Conservation (phyloP, 352 stramenopile species). For the Pythium sp. region DNA sequence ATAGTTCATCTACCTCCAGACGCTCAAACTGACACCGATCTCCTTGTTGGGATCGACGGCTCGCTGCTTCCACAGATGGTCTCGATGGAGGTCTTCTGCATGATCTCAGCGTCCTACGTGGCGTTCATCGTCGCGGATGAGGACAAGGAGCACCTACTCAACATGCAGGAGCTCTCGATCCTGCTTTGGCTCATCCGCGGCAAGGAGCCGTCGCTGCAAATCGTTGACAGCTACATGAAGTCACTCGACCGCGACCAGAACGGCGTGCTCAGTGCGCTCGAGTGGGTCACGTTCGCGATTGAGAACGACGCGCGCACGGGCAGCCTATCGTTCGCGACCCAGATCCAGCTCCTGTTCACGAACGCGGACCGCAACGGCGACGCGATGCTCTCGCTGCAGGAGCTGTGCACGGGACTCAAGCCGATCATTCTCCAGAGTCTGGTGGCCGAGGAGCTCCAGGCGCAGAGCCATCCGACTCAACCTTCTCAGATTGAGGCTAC, state of each 20-base stretch:
- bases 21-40: not conserved
- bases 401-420: conserved; percentile 46
- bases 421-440: conserved; percentile 37
- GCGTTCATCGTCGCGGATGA: conserved; percentile 68
- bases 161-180: conserved; percentile 53
- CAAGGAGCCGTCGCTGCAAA: conserved; percentile 40
- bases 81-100: conserved; percentile 54
- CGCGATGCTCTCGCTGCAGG: conserved; percentile 45
- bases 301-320: conserved; percentile 43
- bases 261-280: conserved; percentile 43
- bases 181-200: conserved; percentile 68
- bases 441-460: conserved; percentile 2
- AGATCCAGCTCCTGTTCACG: conserved; percentile 58
- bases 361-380: conserved; percentile 53
- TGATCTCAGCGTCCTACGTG: conserved; percentile 54
- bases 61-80: conserved; percentile 26
- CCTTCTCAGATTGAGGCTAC: conserved; percentile 19
- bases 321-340: conserved; percentile 39
- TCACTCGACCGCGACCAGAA: conserved; percentile 57
- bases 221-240: conserved; percentile 55
- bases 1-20: not conserved
- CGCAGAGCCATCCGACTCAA: conserved; percentile 19
- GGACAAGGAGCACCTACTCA: conserved; percentile 50
- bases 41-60: not conserved
- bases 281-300: conserved; percentile 71